phyloP scores from a whole-genome alignment of 2,329 filamentous ascomycete species.

The Ceratocystis cacaofunesta region DNA sequence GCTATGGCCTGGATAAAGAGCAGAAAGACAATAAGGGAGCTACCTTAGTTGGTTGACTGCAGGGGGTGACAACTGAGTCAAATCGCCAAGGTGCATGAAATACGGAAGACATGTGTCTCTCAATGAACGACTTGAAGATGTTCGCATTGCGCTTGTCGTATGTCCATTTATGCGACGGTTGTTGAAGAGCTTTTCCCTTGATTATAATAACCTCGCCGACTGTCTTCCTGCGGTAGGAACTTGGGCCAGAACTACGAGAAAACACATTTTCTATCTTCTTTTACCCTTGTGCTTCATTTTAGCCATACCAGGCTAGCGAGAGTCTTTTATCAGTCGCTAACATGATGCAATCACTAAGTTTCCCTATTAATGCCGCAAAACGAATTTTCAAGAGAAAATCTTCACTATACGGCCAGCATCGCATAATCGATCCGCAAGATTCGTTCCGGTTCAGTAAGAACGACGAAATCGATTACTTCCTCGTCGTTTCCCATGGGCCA shows the following conservation, averaged over 20 bases:
- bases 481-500: conserved; percentile 10
- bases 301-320: neutral
- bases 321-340: neutral
- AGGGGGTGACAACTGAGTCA: neutral
- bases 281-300: neutral
- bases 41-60: neutral
- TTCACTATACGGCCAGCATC: neutral
- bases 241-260: neutral
- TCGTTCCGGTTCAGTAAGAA: neutral
- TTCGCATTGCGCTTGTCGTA: neutral
- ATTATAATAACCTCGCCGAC: neutral
- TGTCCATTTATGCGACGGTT: too few relatives aligned
- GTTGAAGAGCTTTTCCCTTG: too few relatives aligned
- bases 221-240: neutral
- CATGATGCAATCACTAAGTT: conserved; percentile 3
- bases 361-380: neutral
- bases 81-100: neutral
- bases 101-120: neutral
- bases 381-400: neutral
- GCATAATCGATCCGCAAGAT: neutral
- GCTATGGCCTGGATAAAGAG: neutral
- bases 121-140: neutral
- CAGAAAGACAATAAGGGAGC: neutral
- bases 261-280: neutral
- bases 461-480: conserved; percentile 6